Conservation (phyloP, 1,139 yeast species). For the Tardiomyces blankii region DNA sequence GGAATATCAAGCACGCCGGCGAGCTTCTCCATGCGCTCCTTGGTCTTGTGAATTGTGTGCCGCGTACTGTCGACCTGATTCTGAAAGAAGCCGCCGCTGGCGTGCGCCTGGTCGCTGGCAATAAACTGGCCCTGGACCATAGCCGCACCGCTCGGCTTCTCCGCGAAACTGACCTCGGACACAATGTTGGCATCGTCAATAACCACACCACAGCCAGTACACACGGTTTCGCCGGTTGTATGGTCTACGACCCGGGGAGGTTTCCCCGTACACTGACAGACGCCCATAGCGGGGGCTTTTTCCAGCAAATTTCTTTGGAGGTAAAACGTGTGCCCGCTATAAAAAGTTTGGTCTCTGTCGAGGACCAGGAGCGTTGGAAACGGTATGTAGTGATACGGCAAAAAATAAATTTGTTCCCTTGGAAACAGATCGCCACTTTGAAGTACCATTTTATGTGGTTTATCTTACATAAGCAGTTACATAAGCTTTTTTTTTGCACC, state of each 20-base stretch:
- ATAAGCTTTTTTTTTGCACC: too few relatives aligned
- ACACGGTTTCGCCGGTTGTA: constrained; percentile 47
- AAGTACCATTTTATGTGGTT: too few relatives aligned
- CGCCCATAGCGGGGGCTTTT: too few relatives aligned
- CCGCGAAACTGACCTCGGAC: constrained; percentile 90
- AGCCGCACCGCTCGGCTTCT: constrained; percentile 87
- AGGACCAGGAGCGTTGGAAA: too few relatives aligned
- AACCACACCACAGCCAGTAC: constrained; percentile 77
- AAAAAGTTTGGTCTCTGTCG: too few relatives aligned
- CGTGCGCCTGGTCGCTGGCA: constrained; percentile 59
- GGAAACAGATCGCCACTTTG: too few relatives aligned
- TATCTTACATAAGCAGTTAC: too few relatives aligned
- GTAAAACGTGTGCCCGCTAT: too few relatives aligned
- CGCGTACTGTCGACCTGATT: constrained; percentile 54
- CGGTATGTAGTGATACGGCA: too few relatives aligned
- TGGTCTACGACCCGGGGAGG: constrained; percentile 2
- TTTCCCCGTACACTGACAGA: too few relatives aligned
- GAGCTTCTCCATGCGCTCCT: constrained; percentile 61
- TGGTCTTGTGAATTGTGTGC: constrained; percentile 77
- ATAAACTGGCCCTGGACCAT: constrained; percentile 91
- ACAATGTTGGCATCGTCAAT: constrained; percentile 90
- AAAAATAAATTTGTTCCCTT: too few relatives aligned
- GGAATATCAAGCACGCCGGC: constrained; percentile 73
- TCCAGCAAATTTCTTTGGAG: too few relatives aligned
- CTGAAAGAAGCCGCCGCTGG: constrained; percentile 27